These are phyloP conservation scores for Candida golubevii DNA, from an alignment of 805 yeast genomes.

Conservation along the genomic window DNA sequence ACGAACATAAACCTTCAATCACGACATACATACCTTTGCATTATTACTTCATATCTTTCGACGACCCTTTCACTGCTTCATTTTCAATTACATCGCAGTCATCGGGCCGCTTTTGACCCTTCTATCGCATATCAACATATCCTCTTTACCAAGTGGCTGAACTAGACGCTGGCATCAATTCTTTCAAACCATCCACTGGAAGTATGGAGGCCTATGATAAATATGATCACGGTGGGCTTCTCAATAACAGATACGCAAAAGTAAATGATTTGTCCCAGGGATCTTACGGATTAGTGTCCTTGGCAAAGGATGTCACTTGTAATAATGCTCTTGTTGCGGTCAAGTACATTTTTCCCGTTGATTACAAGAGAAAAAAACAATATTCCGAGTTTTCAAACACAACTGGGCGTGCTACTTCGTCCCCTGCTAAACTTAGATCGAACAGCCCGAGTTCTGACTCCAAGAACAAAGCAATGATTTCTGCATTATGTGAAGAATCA, in stretches of 20 bases:
- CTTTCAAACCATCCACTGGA: no score
- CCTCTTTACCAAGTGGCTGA: neutral
- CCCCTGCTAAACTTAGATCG: conserved; percentile 32
- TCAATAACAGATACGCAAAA: conserved; percentile 61
- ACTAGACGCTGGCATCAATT: no score
- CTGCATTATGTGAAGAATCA: conserved; percentile 48
- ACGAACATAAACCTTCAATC: conserved; percentile 4
- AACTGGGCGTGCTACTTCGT: conserved; percentile 28
- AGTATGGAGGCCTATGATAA: conserved; percentile 37
- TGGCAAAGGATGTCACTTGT: conserved; percentile 66
- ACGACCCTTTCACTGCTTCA: neutral
- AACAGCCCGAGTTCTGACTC: conserved; percentile 10
- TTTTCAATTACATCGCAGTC: no score
- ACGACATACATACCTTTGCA: conserved; percentile 2
- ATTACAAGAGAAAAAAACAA: conserved; percentile 28
- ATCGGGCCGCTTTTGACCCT: neutral
- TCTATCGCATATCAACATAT: neutral
- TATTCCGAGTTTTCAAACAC: conserved; percentile 15
- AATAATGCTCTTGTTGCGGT: conserved; percentile 65
- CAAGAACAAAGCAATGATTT: conserved; percentile 24
- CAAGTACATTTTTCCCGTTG: conserved; percentile 70
- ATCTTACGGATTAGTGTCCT: conserved; percentile 85
- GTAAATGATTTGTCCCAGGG: conserved; percentile 83
- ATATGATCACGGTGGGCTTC: conserved; percentile 40
- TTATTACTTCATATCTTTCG: neutral